phyloP scores from a whole-genome alignment of 148 eudicot species.

The Fallopia convolvulus region DNA sequence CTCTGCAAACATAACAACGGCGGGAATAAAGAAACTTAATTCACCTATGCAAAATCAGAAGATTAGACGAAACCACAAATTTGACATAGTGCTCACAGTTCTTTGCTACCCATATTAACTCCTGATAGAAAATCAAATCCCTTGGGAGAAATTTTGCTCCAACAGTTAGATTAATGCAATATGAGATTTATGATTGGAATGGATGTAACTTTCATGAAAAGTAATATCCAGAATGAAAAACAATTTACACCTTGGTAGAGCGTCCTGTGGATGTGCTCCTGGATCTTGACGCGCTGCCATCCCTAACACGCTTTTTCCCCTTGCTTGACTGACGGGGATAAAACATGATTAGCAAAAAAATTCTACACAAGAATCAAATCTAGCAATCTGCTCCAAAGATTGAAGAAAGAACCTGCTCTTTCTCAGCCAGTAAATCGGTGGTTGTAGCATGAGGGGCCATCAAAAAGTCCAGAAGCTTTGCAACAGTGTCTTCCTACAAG shows the following conservation, averaged over 20 bases:
- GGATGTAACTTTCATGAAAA: background rate
- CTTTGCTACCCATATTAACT: background rate
- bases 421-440: conserved; percentile 63
- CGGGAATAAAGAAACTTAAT: background rate
- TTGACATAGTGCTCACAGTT: background rate
- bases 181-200: background rate
- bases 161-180: background rate
- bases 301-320: conserved; percentile 80
- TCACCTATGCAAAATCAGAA: background rate
- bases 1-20: conserved; percentile 28
- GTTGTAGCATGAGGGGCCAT: conserved; percentile 82
- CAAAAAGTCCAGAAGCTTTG: conserved; percentile 77
- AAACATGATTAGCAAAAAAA: conserved; percentile 7
- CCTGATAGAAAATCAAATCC: background rate
- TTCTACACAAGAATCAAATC: background rate
- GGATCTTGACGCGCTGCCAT: conserved; percentile 35
- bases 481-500: conserved; percentile 71
- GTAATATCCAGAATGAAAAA: background rate
- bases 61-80: background rate
- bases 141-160: background rate
- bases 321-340: conserved; percentile 34
- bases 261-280: conserved; percentile 42
- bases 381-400: background rate
- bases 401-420: conserved; percentile 61
- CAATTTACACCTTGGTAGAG: conserved; percentile 54